Percentiles rank a stretch among this genome's conserved stretches.
phyloP scores from a whole-genome alignment of 805 yeast species.

The Kregervanrija fluxuum region DNA sequence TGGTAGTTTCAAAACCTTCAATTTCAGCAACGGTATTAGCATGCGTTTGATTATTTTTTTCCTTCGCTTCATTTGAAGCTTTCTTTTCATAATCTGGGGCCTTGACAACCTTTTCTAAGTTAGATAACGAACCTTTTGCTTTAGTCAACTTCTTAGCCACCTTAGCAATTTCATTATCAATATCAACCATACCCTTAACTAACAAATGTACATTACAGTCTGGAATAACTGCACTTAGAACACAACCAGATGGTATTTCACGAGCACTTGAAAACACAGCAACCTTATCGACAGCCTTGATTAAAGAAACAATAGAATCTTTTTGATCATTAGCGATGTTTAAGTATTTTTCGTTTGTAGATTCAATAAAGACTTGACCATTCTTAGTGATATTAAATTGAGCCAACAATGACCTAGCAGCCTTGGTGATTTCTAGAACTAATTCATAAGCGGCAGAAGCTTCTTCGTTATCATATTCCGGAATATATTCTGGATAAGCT shows the following conservation, averaged over 20 bases:
- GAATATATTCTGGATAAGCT: slow-evolving; percentile 60
- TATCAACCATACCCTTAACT: slow-evolving; percentile 91
- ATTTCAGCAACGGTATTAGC: slow-evolving; percentile 79
- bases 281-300: slow-evolving; percentile 80
- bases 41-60: slow-evolving; percentile 58
- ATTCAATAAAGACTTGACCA: slow-evolving; percentile 79
- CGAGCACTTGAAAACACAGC: slow-evolving; percentile 47
- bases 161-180: slow-evolving; percentile 84
- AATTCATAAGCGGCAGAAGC: slow-evolving; percentile 76
- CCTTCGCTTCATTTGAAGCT: slow-evolving; percentile 78
- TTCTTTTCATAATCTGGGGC: slow-evolving; percentile 77
- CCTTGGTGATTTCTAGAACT: slow-evolving; percentile 79
- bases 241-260: slow-evolving; percentile 85
- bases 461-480: slow-evolving; percentile 53
- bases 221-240: slow-evolving; percentile 72
- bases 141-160: slow-evolving; percentile 70
- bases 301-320: slow-evolving; percentile 82
- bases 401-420: slow-evolving; percentile 84
- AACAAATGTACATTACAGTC: slow-evolving; percentile 80
- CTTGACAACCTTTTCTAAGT: slow-evolving; percentile 60
- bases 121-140: slow-evolving; percentile 49
- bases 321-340: slow-evolving; percentile 61
- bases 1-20: slow-evolving; percentile 82
- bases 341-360: slow-evolving; percentile 40
- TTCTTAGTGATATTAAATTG: slow-evolving; percentile 86